A percentile compares a stretch with the other conserved stretches of the same genome.
These are phyloP conservation scores for Pseudocercospora crystallina DNA, from an alignment of 2,329 filamentous ascomycete species.

Conservation along the genomic window DNA sequence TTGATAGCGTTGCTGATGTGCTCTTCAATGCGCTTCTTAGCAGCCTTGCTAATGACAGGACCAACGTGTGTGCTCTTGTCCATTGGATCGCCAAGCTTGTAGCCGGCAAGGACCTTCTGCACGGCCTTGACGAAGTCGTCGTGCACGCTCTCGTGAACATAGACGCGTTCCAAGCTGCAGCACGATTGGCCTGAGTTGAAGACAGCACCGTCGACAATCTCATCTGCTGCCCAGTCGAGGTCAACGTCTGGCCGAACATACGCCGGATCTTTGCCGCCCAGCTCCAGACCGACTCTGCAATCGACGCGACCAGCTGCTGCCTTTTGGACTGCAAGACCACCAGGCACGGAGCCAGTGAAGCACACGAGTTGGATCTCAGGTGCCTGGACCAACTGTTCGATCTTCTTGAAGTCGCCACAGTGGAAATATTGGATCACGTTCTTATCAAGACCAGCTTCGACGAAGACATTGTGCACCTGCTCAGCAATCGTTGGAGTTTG, in stretches of 20 bases:
- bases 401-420: conserved; percentile 72
- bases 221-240: conserved; percentile 83
- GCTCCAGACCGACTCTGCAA: conserved; percentile 82
- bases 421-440: conserved; percentile 93
- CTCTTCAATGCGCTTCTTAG: conserved; percentile 71
- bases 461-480: conserved; percentile 74
- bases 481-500: conserved; percentile 93
- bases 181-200: conserved; percentile 99
- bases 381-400: conserved; percentile 76
- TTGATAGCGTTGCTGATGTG: conserved; percentile 80
- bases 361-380: conserved; percentile 78
- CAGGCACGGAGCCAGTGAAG: conserved; percentile 91
- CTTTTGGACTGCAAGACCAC: conserved; percentile 80
- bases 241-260: conserved; percentile 87
- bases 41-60: conserved; percentile 80
- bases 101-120: conserved; percentile 73
- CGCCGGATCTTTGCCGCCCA: conserved; percentile 92
- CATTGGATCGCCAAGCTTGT: conserved; percentile 85
- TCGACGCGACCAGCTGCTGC: conserved; percentile 76
- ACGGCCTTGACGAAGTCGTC: conserved; percentile 77
- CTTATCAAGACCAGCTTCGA: conserved; percentile 74
- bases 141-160: conserved; percentile 82
- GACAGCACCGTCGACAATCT: conserved; percentile 92
- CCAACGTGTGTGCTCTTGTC: conserved; percentile 78
- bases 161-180: conserved; percentile 88